Evolutionary conservation across 495 filamentous ascomycete genomes (phyloP), one percentile per base, ranked within the genome.

Genomic region (Physcia stellaris): DNA sequence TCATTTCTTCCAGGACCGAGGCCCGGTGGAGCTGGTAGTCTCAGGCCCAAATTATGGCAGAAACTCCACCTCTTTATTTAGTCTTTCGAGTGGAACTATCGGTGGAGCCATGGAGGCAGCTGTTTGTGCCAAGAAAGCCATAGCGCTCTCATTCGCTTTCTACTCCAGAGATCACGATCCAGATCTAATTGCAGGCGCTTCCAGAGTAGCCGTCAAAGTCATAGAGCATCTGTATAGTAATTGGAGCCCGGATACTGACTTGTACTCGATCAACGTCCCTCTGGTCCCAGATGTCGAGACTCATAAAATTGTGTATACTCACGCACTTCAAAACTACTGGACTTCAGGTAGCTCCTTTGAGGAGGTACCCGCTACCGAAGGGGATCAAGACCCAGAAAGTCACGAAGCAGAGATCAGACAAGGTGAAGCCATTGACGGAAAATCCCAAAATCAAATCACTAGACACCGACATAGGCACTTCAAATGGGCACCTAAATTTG

Each of bases 31-130:
- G 53, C 62, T 96, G 2, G 86, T 96, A 3, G 70, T 98, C 4
- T 80, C 72, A 10, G 90, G 90, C 1, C 90, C 90, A 5, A 98
- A 98, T 55, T 95, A 94, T 61, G 90, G 90, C 6, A 67, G 88
- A 26, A 98, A 98, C 59, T 83, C 82, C 3, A 96, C 90, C 0
- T 83, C 88, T 1, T 68, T 94, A 16, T 95, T 96, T 50, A 79
- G 80, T n/a, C 61, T 98, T 37, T 84, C 77, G 27, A 84, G 77
- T 29, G 90, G 90, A 16, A 98, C 90, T 0, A 63, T 98, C 33
- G 90, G 90, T 13, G 90, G 77, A 1, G 90, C 90, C 0, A 69
- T 98, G 58, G 90, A 96, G 60, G 88, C 80, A 7, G 86, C 90
- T n/a, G 71, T 85, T 0, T 94, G 83, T 49, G 74, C 70, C 24